Evolutionary conservation across 139 green algal species (phyloP).

Genomic region (Ostreobium quekettii): DNA sequence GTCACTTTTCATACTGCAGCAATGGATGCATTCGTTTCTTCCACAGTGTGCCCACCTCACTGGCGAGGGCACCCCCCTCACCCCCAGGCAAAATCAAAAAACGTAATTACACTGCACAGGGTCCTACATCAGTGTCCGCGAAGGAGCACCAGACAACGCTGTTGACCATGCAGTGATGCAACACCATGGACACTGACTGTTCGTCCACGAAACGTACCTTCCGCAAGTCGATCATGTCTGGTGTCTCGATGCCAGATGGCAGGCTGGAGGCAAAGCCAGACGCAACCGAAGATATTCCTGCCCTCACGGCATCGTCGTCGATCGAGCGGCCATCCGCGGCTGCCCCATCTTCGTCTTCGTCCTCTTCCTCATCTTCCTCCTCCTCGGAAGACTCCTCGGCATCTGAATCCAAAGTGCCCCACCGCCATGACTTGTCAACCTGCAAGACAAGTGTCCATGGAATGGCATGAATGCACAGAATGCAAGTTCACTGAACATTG

Average conservation of each 20-base stretch:
- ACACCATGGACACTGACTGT: no score
- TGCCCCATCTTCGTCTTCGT: constrained; percentile 6
- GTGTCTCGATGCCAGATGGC: constrained; percentile 69
- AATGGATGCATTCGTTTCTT: no score
- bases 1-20: no score
- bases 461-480: neutral
- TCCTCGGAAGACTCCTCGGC: constrained; percentile 1
- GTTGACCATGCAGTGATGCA: no score
- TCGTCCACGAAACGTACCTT: no score
- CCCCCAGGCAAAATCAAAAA: no score
- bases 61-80: no score
- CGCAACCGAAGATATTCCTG: constrained; percentile 28
- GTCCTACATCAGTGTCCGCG: no score
- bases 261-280: constrained; percentile 64
- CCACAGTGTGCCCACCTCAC: no score
- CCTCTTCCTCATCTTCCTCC: constrained; percentile 10
- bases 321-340: neutral
- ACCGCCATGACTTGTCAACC: neutral
- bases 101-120: no score
- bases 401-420: constrained; percentile 20
- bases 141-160: no score
- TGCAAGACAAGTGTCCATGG: no score
- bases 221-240: constrained; percentile 79
- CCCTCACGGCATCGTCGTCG: neutral
- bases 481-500: neutral